A percentile compares a stretch with the other conserved stretches of the same genome.
Evolutionary conservation across 192 early-diverging fungal genomes (phyloP).

Genomic region (Coemansia biformis): DNA sequence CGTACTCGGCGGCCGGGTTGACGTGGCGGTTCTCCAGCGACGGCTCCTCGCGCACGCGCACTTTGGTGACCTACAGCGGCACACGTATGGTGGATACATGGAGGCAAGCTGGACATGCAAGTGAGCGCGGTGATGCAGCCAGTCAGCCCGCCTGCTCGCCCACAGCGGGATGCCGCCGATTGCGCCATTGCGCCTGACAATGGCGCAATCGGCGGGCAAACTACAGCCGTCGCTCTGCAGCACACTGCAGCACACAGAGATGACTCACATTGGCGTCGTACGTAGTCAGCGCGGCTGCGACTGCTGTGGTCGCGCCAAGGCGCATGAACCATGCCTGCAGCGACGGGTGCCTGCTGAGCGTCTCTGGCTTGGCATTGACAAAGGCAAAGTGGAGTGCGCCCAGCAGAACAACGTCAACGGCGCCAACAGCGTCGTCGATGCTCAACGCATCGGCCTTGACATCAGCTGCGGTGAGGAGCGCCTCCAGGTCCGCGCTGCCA

Average conservation of each 20-base stretch:
- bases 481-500: conserved; percentile 20
- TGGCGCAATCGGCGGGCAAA: conserved; percentile 7
- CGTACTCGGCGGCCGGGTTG: conserved; percentile 19
- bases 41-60: conserved; percentile 44
- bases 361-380: conserved; percentile 15
- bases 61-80: conserved; percentile 30
- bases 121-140: neutral
- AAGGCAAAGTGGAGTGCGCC: conserved; percentile 40
- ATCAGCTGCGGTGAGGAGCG: conserved; percentile 16
- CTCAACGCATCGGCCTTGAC: conserved; percentile 7
- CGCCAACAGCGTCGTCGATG: conserved; percentile 11
- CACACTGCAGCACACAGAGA: too few species aligned
- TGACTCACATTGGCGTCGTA: conserved; percentile 45
- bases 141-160: too few species aligned
- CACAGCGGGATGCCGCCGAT: too few species aligned
- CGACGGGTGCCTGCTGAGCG: conserved; percentile 14
- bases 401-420: conserved; percentile 30
- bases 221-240: too few species aligned
- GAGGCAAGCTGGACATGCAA: too few species aligned
- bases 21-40: conserved; percentile 45
- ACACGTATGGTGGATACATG: conserved; percentile 1
- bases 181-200: neutral
- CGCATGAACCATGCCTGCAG: conserved; percentile 32
- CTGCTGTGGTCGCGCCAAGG: conserved; percentile 9
- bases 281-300: conserved; percentile 22